These are phyloP conservation scores for Sporothrix variecibatus DNA, from an alignment of 2,329 filamentous ascomycete species.

Conservation along the genomic window DNA sequence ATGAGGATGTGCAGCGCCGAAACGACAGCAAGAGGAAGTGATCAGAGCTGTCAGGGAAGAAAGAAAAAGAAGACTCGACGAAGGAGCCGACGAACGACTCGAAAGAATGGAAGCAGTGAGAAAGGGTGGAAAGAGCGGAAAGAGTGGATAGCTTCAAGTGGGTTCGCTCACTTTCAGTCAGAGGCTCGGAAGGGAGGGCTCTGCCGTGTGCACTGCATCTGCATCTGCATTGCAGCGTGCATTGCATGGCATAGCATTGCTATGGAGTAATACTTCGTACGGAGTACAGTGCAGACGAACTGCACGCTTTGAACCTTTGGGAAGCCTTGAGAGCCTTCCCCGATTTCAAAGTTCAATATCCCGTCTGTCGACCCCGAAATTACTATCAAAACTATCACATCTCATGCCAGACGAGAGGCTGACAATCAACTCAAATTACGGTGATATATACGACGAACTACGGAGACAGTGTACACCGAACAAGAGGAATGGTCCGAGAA, in stretches of 20 bases:
- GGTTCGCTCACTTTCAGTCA: neutral
- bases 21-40: conserved; percentile 9
- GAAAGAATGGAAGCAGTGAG: neutral
- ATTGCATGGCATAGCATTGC: neutral
- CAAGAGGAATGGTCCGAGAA: neutral
- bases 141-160: neutral
- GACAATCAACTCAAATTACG: neutral
- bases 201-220: conserved; percentile 8
- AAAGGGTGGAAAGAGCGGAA: neutral
- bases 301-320: neutral
- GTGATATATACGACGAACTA: neutral
- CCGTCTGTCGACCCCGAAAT: neutral
- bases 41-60: neutral
- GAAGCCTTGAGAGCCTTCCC: neutral
- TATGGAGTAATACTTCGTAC: no score
- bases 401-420: neutral
- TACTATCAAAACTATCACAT: neutral
- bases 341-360: neutral
- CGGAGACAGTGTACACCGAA: neutral
- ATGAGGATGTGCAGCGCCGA: conserved; percentile 25
- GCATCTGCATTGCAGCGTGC: conserved; percentile 7
- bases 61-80: neutral
- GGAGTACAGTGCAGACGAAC: neutral
- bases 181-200: neutral
- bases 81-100: neutral